A percentile compares a stretch with the other conserved stretches of the same genome.
Evolutionary conservation across 371 early-diverging fungal genomes (phyloP).

Genomic region (Haplosporangium sp.): DNA sequence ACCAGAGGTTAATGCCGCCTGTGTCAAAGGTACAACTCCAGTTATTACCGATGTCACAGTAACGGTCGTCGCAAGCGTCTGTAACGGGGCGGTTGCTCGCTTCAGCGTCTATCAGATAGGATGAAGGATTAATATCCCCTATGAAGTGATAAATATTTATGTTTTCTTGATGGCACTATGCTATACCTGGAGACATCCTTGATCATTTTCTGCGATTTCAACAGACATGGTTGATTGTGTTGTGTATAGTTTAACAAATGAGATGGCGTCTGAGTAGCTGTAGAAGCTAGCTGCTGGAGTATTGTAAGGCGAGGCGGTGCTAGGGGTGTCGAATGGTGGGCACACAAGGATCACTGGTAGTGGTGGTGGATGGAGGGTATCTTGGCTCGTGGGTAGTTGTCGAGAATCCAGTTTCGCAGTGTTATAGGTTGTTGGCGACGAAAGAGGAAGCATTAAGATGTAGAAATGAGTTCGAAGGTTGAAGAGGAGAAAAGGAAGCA

Average conservation of each 20-base stretch:
- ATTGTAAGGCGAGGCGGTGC: background rate
- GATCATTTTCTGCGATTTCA: background rate
- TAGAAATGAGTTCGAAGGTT: too few species aligned
- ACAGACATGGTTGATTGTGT: conserved; percentile 19
- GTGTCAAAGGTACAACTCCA: conserved; percentile 33
- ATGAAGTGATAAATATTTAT: background rate
- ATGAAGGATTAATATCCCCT: too few species aligned
- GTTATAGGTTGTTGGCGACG: too few species aligned
- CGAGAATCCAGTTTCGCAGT: too few species aligned
- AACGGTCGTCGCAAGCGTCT: conserved; percentile 20
- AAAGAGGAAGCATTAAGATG: too few species aligned
- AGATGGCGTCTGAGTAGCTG: conserved; percentile 26
- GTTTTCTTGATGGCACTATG: too few species aligned
- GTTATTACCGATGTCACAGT: conserved; percentile 29
- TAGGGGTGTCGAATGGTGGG: background rate
- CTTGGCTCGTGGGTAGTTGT: too few species aligned
- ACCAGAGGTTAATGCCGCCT: conserved; percentile 21
- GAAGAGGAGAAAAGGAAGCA: too few species aligned
- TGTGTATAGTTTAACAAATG: conserved; percentile 30
- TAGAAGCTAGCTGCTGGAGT: conserved; percentile 5
- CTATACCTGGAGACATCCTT: conserved; percentile 17
- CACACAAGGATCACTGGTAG: background rate
- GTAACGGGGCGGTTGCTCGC: conserved; percentile 12
- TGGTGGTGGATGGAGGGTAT: background rate
- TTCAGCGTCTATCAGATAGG: conserved; percentile 13